These are phyloP conservation scores for Globisporangium echinulatum DNA, from an alignment of 352 stramenopile genomes.

Conservation along the genomic window DNA sequence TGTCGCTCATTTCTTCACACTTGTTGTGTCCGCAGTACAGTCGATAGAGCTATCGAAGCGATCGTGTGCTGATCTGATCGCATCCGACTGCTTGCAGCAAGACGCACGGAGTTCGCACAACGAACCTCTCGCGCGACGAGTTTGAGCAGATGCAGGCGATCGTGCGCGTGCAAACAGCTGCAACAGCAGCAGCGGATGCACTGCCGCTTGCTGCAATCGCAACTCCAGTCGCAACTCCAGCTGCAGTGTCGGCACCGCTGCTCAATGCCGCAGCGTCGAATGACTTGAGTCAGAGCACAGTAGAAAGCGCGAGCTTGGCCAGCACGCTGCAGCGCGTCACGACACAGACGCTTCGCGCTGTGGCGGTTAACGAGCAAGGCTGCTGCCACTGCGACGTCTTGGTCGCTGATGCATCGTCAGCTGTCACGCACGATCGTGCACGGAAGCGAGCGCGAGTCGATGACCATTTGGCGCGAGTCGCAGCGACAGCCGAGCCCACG, in stretches of 20 bases:
- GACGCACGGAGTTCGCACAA: conserved; percentile 31
- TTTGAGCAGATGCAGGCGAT: conserved; percentile 39
- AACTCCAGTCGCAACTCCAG: no score
- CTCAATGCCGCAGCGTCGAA: neutral
- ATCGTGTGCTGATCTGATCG: no score
- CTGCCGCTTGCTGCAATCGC: neutral
- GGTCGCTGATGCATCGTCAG: neutral
- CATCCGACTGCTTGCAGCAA: conserved; percentile 4
- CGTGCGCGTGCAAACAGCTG: conserved; percentile 12
- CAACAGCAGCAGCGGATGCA: neutral
- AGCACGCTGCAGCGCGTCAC: neutral
- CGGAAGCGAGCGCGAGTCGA: conserved; percentile 5
- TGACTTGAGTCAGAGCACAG: neutral
- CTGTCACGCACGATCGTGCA: neutral
- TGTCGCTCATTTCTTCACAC: neutral
- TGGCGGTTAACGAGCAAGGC: neutral
- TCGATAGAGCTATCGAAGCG: no score
- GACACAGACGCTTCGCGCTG: neutral
- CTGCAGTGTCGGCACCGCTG: no score
- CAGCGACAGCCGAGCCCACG: conserved; percentile 5
- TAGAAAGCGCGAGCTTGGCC: neutral
- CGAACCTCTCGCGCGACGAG: conserved; percentile 31
- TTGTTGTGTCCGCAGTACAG: no score
- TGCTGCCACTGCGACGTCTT: neutral
- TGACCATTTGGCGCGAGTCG: no score